Conservation (phyloP, 202 grass and related monocot species). For the Alloteropsis angusta region DNA sequence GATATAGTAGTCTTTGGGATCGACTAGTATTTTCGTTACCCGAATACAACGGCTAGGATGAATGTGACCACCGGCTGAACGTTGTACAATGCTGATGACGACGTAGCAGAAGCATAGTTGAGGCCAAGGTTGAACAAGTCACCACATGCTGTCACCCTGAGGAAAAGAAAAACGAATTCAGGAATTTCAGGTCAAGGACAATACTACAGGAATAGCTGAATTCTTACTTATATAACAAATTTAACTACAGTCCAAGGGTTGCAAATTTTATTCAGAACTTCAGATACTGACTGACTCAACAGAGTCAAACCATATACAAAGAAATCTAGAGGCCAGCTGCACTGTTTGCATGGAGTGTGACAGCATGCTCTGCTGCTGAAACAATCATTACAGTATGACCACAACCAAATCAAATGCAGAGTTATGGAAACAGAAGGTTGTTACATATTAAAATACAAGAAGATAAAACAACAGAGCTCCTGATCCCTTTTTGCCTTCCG, state of each 20-base stretch:
- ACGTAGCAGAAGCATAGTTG: slow-evolving; percentile 50
- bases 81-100: slow-evolving; percentile 51
- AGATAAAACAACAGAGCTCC: neutral
- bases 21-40: slow-evolving; percentile 17
- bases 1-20: neutral
- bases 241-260: neutral
- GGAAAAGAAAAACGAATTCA: neutral
- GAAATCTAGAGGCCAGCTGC: neutral
- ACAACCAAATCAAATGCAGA: neutral
- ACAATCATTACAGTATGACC: neutral
- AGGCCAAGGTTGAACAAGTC: slow-evolving; percentile 47
- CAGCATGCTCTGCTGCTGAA: neutral
- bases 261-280: neutral
- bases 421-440: neutral
- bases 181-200: neutral
- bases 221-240: neutral
- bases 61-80: slow-evolving; percentile 57
- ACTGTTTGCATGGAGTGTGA: neutral
- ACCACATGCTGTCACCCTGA: slow-evolving; percentile 34
- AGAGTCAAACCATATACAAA: neutral
- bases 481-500: neutral
- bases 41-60: slow-evolving; percentile 47
- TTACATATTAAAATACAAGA: neutral
- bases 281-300: neutral
- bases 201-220: neutral